Base-by-base conservation (phyloP, 2,329 filamentous ascomycete genomes). In the Fusarium sp. region DNA sequence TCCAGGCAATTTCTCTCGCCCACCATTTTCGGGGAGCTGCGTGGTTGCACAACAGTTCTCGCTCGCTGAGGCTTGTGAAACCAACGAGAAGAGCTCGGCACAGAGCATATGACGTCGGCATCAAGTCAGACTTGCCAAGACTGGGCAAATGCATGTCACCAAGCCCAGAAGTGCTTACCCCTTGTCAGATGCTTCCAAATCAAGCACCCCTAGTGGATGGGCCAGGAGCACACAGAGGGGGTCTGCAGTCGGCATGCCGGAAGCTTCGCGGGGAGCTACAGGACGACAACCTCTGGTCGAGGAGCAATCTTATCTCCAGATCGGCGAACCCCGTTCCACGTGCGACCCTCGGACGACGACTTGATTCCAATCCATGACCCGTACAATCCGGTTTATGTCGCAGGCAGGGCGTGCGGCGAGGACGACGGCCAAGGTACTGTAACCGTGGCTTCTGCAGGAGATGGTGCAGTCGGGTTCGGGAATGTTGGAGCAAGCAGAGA, bases 101-200 rank as follows among this genome's bases (percentile, higher is more conserved):
- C n/a, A n/a, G 27, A 36, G 56, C 40, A 24, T 38, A 74, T 77
- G 75, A 77, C 75, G 75, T 77, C 66, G 62, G 29, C 22, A 76
- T 72, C 75, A 75, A 75, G 72, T 77, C 75, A 77, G 71, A 8
- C 66, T 64, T 55, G 71, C 71, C 71, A 74, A 72, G 71, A 64
- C 60, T 20, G 35, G 42, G 24, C 7, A 62, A 57, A 67, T 74
- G 72, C 72, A 72, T 67, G 72, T 74, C 71, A 71, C 64, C 71
- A 69, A 42, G 40, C 44, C 67, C 56, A 55, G 71, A 38, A 53
- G 58, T 74, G 71, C 64, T 64, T 49, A 69, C 53, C 68, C 71
- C 58, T 62, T 63, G 64, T 56, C 55, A 16, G 24, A 12, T 55
- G 59, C 57, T 69, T 63, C 67, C 55, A 74, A 74, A 55, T 56